Conservation (phyloP, 495 filamentous ascomycete species). For the Podospora appendiculata region DNA sequence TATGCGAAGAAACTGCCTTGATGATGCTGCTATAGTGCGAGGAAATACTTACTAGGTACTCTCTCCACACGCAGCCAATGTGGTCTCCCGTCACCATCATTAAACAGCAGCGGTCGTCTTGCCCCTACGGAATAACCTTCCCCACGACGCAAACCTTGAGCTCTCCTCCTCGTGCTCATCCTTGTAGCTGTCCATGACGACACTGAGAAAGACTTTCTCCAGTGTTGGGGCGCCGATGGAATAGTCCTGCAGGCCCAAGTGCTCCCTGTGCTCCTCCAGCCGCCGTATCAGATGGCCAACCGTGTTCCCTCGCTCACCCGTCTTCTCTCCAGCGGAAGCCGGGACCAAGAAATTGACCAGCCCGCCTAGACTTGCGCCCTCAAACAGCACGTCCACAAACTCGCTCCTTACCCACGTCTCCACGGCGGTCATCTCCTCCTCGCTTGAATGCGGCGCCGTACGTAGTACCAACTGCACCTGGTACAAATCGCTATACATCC, state of each 20-base stretch:
- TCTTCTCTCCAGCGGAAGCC: slow-evolving; percentile 21
- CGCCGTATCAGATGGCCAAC: slow-evolving; percentile 8
- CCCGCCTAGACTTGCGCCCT: slow-evolving; percentile 66
- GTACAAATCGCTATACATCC: slow-evolving; percentile 50
- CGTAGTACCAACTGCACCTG: slow-evolving; percentile 63
- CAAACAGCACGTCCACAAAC: slow-evolving; percentile 52
- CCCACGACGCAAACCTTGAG: neutral
- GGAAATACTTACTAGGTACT: too few relatives aligned
- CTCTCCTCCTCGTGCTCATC: slow-evolving; percentile 55
- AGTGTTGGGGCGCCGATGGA: slow-evolving; percentile 69
- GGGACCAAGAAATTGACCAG: slow-evolving; percentile 72
- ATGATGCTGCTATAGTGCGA: too few relatives aligned
- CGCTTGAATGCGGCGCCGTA: slow-evolving; percentile 57
- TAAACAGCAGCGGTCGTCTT: too few relatives aligned
- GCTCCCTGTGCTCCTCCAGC: slow-evolving; percentile 57
- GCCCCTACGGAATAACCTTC: slow-evolving; percentile 1
- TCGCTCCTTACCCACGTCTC: slow-evolving; percentile 49
- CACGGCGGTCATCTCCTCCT: slow-evolving; percentile 54
- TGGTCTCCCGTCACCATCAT: too few relatives aligned
- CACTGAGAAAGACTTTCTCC: slow-evolving; percentile 75
- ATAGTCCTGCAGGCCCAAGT: slow-evolving; percentile 64
- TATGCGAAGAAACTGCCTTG: too few relatives aligned
- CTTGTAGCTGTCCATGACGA: slow-evolving; percentile 65
- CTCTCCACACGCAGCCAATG: too few relatives aligned
- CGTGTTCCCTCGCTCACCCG: neutral